Conservation (phyloP, 2,329 filamentous ascomycete species). For the Colletotrichum echinochloae region DNA sequence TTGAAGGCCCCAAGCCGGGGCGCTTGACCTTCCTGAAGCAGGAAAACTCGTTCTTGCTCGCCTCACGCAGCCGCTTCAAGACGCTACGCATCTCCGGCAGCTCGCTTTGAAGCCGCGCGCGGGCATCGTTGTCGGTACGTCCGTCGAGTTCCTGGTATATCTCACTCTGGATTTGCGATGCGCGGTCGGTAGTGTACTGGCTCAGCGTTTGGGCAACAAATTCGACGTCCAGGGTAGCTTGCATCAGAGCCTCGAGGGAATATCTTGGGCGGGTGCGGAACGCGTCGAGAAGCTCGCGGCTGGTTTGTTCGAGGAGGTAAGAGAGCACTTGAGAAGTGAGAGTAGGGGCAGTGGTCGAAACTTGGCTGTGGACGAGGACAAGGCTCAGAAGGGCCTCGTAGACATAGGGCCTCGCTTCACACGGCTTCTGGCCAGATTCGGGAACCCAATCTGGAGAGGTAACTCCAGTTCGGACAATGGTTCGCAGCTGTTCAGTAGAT, state of each 20-base stretch:
- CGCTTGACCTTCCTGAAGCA: slow-evolving; percentile 79
- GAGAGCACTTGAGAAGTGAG: slow-evolving; percentile 86
- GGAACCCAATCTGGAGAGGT: slow-evolving; percentile 79
- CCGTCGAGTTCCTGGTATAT: slow-evolving; percentile 93
- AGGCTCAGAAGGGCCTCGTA: slow-evolving; percentile 87
- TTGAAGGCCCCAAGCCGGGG: slow-evolving; percentile 49
- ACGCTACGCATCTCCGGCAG: slow-evolving; percentile 89
- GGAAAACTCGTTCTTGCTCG: slow-evolving; percentile 87
- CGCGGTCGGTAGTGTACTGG: slow-evolving; percentile 87
- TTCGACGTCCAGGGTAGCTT: slow-evolving; percentile 96
- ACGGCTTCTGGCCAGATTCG: slow-evolving; percentile 66
- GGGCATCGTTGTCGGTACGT: slow-evolving; percentile 88
- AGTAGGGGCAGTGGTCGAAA: slow-evolving; percentile 80
- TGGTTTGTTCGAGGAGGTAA: slow-evolving; percentile 86
- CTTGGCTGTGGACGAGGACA: slow-evolving; percentile 92
- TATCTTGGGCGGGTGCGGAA: slow-evolving; percentile 79
- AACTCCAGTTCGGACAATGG: slow-evolving; percentile 80
- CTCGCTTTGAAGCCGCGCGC: slow-evolving; percentile 84
- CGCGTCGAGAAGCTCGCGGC: slow-evolving; percentile 81
- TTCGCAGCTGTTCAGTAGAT: slow-evolving; percentile 74
- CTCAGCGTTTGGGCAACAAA: slow-evolving; percentile 94
- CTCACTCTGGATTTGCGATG: slow-evolving; percentile 84
- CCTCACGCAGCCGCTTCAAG: slow-evolving; percentile 85
- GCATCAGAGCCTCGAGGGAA: slow-evolving; percentile 86
- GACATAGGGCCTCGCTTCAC: slow-evolving; percentile 86